These are phyloP conservation scores for Gymnopilus dilepis DNA, from an alignment of 768 basidiomycete genomes.

Conservation along the genomic window DNA sequence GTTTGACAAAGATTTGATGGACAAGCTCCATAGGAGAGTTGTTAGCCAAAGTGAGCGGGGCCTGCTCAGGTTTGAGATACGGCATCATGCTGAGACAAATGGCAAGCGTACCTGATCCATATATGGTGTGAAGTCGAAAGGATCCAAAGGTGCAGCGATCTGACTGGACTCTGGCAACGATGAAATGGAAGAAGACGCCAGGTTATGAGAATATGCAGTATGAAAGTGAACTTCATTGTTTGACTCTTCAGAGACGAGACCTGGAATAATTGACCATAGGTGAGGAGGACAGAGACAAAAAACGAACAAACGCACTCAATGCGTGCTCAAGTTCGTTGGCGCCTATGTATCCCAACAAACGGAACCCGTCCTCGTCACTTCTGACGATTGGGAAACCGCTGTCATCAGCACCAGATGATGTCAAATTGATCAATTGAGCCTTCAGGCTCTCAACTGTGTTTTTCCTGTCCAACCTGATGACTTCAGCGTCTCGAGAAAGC, in stretches of 20 bases:
- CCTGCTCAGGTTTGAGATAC: conserved; percentile 45
- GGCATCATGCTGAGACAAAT: neutral
- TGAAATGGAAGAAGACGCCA: conserved; percentile 62
- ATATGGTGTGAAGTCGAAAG: conserved; percentile 84
- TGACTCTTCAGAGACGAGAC: conserved; percentile 75
- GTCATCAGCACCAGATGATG: conserved; percentile 69
- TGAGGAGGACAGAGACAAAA: conserved; percentile 10
- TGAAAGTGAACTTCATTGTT: conserved; percentile 74
- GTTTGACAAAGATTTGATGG: conserved; percentile 92
- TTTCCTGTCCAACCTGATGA: conserved; percentile 69
- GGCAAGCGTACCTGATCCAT: conserved; percentile 77
- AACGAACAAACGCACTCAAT: conserved; percentile 57
- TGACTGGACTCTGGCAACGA: conserved; percentile 55
- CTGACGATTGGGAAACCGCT: conserved; percentile 88
- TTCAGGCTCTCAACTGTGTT: conserved; percentile 84
- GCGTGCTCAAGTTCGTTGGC: conserved; percentile 95
- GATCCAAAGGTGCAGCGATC: conserved; percentile 44
- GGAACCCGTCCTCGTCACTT: conserved; percentile 49
- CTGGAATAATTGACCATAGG: conserved; percentile 39
- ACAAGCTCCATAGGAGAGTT: conserved; percentile 91
- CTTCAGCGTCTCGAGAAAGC: conserved; percentile 70
- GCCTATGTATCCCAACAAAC: conserved; percentile 91
- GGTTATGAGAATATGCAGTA: conserved; percentile 44
- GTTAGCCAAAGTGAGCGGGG: conserved; percentile 83
- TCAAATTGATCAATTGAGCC: conserved; percentile 66